phyloP scores from a whole-genome alignment of 2,329 filamentous ascomycete species.

The Venturia effusa region DNA sequence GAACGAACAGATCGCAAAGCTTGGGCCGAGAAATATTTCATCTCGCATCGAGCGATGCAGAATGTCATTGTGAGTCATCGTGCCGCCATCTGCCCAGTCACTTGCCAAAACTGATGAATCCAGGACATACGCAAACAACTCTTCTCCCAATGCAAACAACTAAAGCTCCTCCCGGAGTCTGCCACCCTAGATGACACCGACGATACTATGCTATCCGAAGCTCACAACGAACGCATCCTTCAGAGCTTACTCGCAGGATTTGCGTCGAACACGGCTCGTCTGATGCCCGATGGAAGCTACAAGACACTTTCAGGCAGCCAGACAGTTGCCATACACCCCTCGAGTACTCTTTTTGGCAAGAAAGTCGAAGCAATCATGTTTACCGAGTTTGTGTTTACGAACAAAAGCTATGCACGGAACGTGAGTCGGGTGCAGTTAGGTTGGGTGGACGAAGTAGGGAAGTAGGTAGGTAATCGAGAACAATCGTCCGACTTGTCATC shows the following conservation, averaged over 20 bases:
- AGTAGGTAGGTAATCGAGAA: neutral
- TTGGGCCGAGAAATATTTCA: slow-evolving; percentile 49
- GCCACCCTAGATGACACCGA: slow-evolving; percentile 21
- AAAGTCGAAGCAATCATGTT: slow-evolving; percentile 54
- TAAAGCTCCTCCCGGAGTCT: slow-evolving; percentile 31
- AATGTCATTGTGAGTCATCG: slow-evolving; percentile 42
- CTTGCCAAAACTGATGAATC: neutral
- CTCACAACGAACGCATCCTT: slow-evolving; percentile 40
- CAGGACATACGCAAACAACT: slow-evolving; percentile 52
- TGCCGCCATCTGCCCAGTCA: neutral
- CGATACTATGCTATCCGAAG: slow-evolving; percentile 23
- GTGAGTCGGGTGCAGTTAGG: slow-evolving; percentile 52
- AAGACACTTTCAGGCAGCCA: slow-evolving; percentile 51
- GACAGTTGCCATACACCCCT: slow-evolving; percentile 51
- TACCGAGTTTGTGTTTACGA: slow-evolving; percentile 56
- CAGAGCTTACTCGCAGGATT: slow-evolving; percentile 50
- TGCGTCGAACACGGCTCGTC: slow-evolving; percentile 46
- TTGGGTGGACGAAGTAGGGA: slow-evolving; percentile 46
- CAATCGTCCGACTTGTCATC: too few species aligned
- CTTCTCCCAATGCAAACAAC: slow-evolving; percentile 41
- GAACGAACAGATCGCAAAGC: slow-evolving; percentile 47
- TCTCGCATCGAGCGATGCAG: slow-evolving; percentile 54
- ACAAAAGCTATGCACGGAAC: slow-evolving; percentile 49
- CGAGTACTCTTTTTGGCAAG: slow-evolving; percentile 48
- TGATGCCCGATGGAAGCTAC: slow-evolving; percentile 51